phyloP scores from a whole-genome alignment of 2,329 filamentous ascomycete species.

The Alternaria consortialis region DNA sequence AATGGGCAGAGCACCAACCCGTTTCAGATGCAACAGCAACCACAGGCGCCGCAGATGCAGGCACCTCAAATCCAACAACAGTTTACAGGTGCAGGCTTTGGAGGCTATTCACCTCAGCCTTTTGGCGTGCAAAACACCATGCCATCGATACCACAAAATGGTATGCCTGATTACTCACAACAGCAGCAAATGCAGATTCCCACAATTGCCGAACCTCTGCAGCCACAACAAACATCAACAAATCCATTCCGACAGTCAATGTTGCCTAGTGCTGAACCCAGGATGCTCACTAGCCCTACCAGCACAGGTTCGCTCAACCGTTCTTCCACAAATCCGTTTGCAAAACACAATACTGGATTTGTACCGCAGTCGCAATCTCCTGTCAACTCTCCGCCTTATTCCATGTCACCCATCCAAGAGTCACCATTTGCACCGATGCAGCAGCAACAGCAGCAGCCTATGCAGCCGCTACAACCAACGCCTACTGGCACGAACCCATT shows the following conservation, averaged over 20 bases:
- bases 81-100: slow-evolving; percentile 81
- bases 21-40: slow-evolving; percentile 77
- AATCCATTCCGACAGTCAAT: slow-evolving; percentile 97
- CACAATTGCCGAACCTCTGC: slow-evolving; percentile 52
- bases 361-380: slow-evolving; percentile 40
- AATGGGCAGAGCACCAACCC: slow-evolving; percentile 78
- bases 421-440: slow-evolving; percentile 48
- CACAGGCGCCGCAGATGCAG: slow-evolving; percentile 63
- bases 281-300: slow-evolving; percentile 44
- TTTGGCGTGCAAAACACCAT: slow-evolving; percentile 55
- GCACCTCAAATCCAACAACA: slow-evolving; percentile 63
- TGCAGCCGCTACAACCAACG: slow-evolving; percentile 58
- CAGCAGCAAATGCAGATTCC: slow-evolving; percentile 44
- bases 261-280: slow-evolving; percentile 60
- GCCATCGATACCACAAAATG: slow-evolving; percentile 61
- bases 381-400: slow-evolving; percentile 37
- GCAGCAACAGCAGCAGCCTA: slow-evolving; percentile 44
- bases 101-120: slow-evolving; percentile 77
- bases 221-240: slow-evolving; percentile 68
- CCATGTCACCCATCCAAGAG: slow-evolving; percentile 38
- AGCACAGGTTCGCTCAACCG: slow-evolving; percentile 57
- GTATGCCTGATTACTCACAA: slow-evolving; percentile 56
- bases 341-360: slow-evolving; percentile 63
- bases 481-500: slow-evolving; percentile 79
- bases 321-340: slow-evolving; percentile 87